Evolutionary conservation across 148 eudicot genomes (phyloP), one percentile per base, ranked within the genome.

Genomic region (Diospyros kaki): DNA sequence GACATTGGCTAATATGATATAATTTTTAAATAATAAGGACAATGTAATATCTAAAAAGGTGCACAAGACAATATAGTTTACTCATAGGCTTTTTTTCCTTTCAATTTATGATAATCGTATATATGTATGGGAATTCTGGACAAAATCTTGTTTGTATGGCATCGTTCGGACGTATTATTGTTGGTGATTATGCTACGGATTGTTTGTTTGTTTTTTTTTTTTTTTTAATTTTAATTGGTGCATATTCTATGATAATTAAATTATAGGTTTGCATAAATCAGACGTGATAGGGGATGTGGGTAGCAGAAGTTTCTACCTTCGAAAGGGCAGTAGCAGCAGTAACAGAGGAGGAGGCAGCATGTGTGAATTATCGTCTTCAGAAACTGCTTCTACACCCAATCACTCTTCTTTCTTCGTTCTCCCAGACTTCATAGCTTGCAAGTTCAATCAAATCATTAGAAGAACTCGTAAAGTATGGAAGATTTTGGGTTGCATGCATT

Each of bases 211-310:
- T n/a, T n/a, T n/a, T n/a, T n/a, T n/a, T n/a, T n/a, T n/a, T n/a
- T n/a, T n/a, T n/a, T n/a, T n/a, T n/a, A n/a, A n/a, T n/a, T n/a
- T n/a, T n/a, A n/a, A n/a, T n/a, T n/a, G n/a, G n/a, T n/a, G n/a
- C n/a, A n/a, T n/a, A n/a, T n/a, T 48, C 4, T 48, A 7, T 3
- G 7, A 48, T 7, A 48, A 48, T 48, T 48, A 48, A 4, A 61
- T 73, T 38, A 52, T 52, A 94, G 97, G 97, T 74, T 77, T 94
- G 89, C 81, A 83, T 46, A 89, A 80, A 72, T 76, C 88, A 9
- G 84, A 85, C 69, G 73, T 85, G 79, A 92, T 94, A 28, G 98
- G 98, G 17, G 90, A 89, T n/a, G 82, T 77, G 28, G 97, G 98
- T 56, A 87, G 87, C 77, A 87, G 96, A 78, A 90, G 84, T 78